These are phyloP conservation scores for Penicillium roqueforti DNA, from an alignment of 495 filamentous ascomycete species.

Conservation along the genomic window DNA sequence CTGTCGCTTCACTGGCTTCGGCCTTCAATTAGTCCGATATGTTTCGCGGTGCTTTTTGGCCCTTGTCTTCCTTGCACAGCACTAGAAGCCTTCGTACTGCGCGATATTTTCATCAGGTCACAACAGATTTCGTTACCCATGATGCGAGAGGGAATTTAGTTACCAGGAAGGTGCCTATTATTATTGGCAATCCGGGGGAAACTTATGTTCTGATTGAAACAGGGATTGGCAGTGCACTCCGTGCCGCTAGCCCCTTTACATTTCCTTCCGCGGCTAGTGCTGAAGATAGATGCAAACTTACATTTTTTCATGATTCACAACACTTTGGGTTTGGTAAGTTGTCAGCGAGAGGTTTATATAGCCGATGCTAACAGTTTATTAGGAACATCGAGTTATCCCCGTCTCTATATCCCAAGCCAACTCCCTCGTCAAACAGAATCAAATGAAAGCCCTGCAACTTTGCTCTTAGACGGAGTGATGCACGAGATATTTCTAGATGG, in stretches of 20 bases:
- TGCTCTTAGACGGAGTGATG: constrained; percentile 28
- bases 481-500: constrained; percentile 33
- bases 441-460: constrained; percentile 33
- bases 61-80: constrained; percentile 9
- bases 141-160: constrained; percentile 23
- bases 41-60: constrained; percentile 19
- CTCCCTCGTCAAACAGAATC: constrained; percentile 27
- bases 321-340: constrained; percentile 30
- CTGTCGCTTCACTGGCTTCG: background rate
- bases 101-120: constrained; percentile 27
- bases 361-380: constrained; percentile 7
- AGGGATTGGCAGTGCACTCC: constrained; percentile 27
- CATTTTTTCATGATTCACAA: constrained; percentile 32
- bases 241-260: constrained; percentile 24
- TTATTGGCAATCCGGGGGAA: constrained; percentile 29
- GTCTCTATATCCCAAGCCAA: constrained; percentile 27
- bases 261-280: constrained; percentile 17
- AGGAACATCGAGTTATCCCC: constrained; percentile 30
- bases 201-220: constrained; percentile 29
- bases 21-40: constrained; percentile 11
- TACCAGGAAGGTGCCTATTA: constrained; percentile 25
- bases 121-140: constrained; percentile 27
- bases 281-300: constrained; percentile 31
- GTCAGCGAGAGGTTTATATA: background rate
- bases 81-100: constrained; percentile 11